A percentile compares a stretch with the other conserved stretches of the same genome.
Evolutionary conservation across 2,329 filamentous ascomycete species (phyloP).

Genomic region (Zelopaecilomyces penicillatus): DNA sequence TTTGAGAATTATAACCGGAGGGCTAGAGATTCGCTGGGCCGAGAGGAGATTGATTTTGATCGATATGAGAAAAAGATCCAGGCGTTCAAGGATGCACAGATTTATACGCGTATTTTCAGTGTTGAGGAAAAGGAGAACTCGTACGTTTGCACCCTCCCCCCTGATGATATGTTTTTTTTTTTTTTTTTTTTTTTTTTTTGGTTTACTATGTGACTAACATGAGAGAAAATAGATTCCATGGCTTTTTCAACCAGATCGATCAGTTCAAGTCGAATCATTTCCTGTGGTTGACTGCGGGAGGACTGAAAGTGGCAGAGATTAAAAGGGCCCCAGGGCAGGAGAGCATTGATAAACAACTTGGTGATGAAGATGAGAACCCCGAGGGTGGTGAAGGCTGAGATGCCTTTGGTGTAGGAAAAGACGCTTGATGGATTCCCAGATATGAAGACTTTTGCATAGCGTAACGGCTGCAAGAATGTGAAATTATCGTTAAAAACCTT

Average conservation of each 20-base stretch:
- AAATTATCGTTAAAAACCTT: too few relatives aligned
- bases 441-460: too few relatives aligned
- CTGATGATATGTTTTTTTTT: neutral
- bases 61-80: constrained; percentile 71
- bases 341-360: constrained; percentile 38
- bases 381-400: constrained; percentile 36
- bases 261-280: constrained; percentile 65
- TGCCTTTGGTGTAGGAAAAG: too few relatives aligned
- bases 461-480: too few relatives aligned
- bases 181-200: too few relatives aligned
- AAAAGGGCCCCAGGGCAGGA: constrained; percentile 23
- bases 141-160: constrained; percentile 43
- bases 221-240: constrained; percentile 50
- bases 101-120: constrained; percentile 85
- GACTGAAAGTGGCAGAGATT: constrained; percentile 51
- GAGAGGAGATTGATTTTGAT: constrained; percentile 67
- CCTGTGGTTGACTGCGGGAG: constrained; percentile 64
- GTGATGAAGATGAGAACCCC: constrained; percentile 44
- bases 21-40: constrained; percentile 53
- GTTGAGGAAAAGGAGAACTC: constrained; percentile 82
- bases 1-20: constrained; percentile 83
- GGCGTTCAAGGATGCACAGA: constrained; percentile 84
- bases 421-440: too few relatives aligned
- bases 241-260: constrained; percentile 73
- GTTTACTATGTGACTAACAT: constrained; percentile 9